Evolutionary conservation across 2,329 filamentous ascomycete species (phyloP), one percentile per base, ranked within the genome.

Genomic region (Cladosporium phlei): DNA sequence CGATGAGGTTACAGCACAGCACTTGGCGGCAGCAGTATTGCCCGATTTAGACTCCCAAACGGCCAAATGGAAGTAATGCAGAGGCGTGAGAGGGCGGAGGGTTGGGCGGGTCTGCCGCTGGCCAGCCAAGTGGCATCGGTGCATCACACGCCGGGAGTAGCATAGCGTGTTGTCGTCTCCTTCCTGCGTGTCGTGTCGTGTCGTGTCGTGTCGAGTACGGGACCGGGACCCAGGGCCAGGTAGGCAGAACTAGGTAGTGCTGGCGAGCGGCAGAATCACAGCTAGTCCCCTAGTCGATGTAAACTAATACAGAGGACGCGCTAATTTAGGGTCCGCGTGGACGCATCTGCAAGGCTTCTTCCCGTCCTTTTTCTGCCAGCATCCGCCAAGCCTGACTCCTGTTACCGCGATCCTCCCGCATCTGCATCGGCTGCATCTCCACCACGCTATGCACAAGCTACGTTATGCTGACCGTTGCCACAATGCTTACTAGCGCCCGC

Each of bases 231-330:
- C n/a, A n/a, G n/a, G n/a, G n/a, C n/a, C 16, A 19, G 19, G 5
- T n/a, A 33, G 4, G 30, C 14, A 1, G 35, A 22, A 22, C 20
- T 20, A 38, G 35, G n/a, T n/a, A n/a, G n/a, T n/a, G n/a, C n/a
- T n/a, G n/a, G n/a, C n/a, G n/a, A 33, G 16, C 38, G 38, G 38
- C 38, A 42, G 38, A 42, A 42, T n/a, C n/a, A n/a, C n/a, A n/a
- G n/a, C n/a, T n/a, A n/a, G n/a, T n/a, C n/a, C n/a, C n/a, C n/a
- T n/a, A n/a, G n/a, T n/a, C n/a, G n/a, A n/a, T n/a, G n/a, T n/a
- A n/a, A n/a, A n/a, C n/a, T n/a, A n/a, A n/a, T n/a, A 34, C 12
- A 20, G 17, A 20, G 16, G 19, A 10, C 19, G 10, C 24, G 19
- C 38, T 32, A 32, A 22, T 10, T 9, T 39, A 14, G 11, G 10